These are phyloP conservation scores for Trichoderma asperellum DNA, from an alignment of 2,329 filamentous ascomycete genomes.

Conservation along the genomic window DNA sequence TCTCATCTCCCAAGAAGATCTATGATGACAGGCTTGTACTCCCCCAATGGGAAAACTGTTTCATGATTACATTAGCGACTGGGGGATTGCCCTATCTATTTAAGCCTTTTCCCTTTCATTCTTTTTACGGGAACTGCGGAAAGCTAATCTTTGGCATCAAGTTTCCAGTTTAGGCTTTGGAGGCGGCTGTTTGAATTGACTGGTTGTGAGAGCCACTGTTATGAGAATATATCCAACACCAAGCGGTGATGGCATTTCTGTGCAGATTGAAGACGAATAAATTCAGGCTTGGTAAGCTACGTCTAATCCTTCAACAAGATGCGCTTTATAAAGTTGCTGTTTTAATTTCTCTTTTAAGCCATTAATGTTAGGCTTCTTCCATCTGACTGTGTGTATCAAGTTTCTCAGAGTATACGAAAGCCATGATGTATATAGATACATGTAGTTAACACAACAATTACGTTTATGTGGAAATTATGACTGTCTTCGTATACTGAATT, in stretches of 20 bases:
- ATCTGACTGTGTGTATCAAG: neutral
- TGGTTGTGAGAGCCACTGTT: neutral
- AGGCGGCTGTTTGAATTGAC: neutral
- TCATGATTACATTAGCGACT: neutral
- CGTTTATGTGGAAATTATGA: neutral
- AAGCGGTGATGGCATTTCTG: neutral
- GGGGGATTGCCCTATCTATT: neutral
- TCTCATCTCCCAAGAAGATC: too few relatives aligned
- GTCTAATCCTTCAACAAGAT: neutral
- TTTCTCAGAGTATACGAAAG: neutral
- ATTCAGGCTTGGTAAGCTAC: neutral
- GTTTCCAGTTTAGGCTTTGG: neutral
- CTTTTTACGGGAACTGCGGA: neutral
- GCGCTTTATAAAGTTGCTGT: neutral
- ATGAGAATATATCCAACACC: neutral
- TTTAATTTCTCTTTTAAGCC: neutral
- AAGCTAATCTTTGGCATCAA: neutral
- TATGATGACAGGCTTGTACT: neutral
- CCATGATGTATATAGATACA: neutral
- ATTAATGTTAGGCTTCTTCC: neutral
- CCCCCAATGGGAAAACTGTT: neutral
- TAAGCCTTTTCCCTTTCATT: neutral
- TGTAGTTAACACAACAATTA: too few relatives aligned
- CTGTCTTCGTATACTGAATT: neutral
- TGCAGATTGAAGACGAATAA: neutral